Percentiles rank a stretch among this genome's conserved stretches.
These are phyloP conservation scores for Quercus variabilis DNA, from an alignment of 306 rosid genomes.

Conservation along the genomic window DNA sequence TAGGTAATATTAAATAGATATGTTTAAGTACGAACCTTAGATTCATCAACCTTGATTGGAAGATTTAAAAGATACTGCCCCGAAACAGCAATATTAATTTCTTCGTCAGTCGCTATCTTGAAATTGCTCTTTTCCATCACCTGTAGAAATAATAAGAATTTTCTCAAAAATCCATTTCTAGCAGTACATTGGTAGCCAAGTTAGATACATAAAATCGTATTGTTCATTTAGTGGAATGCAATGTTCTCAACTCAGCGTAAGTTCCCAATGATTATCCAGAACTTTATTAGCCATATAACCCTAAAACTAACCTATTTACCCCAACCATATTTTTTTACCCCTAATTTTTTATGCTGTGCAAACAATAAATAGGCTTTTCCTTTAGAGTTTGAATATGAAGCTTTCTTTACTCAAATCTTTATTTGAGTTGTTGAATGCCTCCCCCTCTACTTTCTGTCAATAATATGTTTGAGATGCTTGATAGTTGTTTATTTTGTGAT, in stretches of 20 bases:
- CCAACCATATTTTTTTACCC: neutral
- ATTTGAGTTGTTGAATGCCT: too few species aligned
- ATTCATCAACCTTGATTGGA: conserved; percentile 86
- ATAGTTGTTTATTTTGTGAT: too few species aligned
- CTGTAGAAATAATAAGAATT: conserved; percentile 32
- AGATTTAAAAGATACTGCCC: conserved; percentile 96
- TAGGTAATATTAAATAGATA: neutral
- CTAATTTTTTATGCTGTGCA: neutral
- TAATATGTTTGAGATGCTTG: too few species aligned
- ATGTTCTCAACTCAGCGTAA: conserved; percentile 10
- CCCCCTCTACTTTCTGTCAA: too few species aligned
- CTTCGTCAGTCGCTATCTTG: conserved; percentile 70
- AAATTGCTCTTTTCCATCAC: conserved; percentile 97
- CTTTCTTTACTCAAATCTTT: too few species aligned
- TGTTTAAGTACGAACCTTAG: conserved; percentile 58
- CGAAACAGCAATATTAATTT: conserved; percentile 75
- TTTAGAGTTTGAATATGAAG: too few species aligned
- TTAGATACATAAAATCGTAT: neutral
- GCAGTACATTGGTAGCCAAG: neutral
- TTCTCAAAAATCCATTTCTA: neutral
- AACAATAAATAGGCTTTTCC: neutral
- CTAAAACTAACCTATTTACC: neutral
- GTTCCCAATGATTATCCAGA: neutral
- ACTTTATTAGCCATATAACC: neutral
- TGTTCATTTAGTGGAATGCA: neutral